Percentiles rank a stretch among this genome's conserved stretches.
These are phyloP conservation scores for Kuraishia floccosa DNA, from an alignment of 805 yeast species.

Conservation along the genomic window DNA sequence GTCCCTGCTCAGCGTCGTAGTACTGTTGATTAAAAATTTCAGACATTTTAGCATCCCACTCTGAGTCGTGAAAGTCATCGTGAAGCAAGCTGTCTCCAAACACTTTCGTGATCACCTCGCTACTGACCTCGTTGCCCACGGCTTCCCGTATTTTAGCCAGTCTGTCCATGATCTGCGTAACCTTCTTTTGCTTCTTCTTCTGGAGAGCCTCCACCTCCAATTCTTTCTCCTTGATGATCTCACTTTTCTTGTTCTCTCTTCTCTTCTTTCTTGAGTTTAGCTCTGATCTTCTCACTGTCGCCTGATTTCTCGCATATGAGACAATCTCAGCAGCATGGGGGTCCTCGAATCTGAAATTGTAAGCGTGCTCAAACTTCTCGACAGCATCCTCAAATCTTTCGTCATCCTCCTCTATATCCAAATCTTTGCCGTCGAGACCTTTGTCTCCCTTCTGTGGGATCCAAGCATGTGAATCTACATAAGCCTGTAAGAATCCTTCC, in stretches of 20 bases:
- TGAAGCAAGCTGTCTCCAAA: slow-evolving; percentile 70
- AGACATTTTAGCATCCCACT: slow-evolving; percentile 84
- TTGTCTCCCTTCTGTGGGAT: slow-evolving; percentile 62
- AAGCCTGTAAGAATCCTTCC: slow-evolving; percentile 63
- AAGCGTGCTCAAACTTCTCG: slow-evolving; percentile 83
- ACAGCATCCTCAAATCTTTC: slow-evolving; percentile 89
- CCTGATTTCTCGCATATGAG: slow-evolving; percentile 90
- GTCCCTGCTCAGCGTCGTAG: slow-evolving; percentile 41
- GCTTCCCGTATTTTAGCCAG: slow-evolving; percentile 53
- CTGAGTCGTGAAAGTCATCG: slow-evolving; percentile 81
- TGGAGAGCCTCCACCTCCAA: slow-evolving; percentile 51
- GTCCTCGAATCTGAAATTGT: slow-evolving; percentile 92
- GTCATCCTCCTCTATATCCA: slow-evolving; percentile 48
- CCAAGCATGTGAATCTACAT: slow-evolving; percentile 79
- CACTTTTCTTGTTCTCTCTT: slow-evolving; percentile 60
- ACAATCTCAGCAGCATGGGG: slow-evolving; percentile 84
- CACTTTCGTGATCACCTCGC: slow-evolving; percentile 47
- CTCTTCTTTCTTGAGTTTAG: slow-evolving; percentile 68
- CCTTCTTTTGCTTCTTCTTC: slow-evolving; percentile 64
- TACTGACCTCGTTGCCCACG: slow-evolving; percentile 52
- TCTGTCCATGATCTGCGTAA: slow-evolving; percentile 68
- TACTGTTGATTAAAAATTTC: slow-evolving; percentile 80
- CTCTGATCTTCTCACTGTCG: slow-evolving; percentile 77
- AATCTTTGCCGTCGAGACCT: slow-evolving; percentile 26
- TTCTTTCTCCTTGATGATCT: slow-evolving; percentile 35